A percentile compares a stretch with the other conserved stretches of the same genome.
phyloP scores from a whole-genome alignment of 805 yeast genomes.

The Hemisphaericaspora nanyangensis region DNA sequence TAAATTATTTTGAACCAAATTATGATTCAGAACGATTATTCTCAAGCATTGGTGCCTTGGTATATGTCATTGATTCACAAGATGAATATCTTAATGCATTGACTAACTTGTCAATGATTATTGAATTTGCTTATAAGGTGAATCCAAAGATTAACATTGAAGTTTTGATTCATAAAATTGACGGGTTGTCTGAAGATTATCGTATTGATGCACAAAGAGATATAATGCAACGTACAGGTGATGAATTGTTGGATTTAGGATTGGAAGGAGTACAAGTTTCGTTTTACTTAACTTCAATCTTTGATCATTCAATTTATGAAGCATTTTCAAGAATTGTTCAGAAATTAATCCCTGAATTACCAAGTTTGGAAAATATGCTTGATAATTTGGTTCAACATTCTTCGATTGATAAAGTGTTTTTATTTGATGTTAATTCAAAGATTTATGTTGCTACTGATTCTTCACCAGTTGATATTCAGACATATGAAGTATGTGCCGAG shows the following conservation, averaged over 20 bases:
- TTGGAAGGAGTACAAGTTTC: constrained; percentile 87
- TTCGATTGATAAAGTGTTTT: constrained; percentile 86
- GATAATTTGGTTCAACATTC: constrained; percentile 87
- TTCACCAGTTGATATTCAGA: constrained; percentile 90
- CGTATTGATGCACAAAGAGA: constrained; percentile 93
- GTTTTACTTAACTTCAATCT: constrained; percentile 88
- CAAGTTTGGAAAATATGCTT: constrained; percentile 81
- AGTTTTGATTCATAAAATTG: constrained; percentile 92
- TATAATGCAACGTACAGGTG: constrained; percentile 93
- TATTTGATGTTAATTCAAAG: constrained; percentile 89
- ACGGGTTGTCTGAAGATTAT: constrained; percentile 91
- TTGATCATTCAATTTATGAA: constrained; percentile 93
- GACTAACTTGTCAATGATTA: constrained; percentile 81
- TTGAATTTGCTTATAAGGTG: constrained; percentile 79
- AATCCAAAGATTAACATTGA: constrained; percentile 87
- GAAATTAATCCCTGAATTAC: constrained; percentile 82
- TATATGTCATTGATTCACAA: constrained; percentile 92
- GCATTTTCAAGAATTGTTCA: constrained; percentile 93
- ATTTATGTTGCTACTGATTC: constrained; percentile 96
- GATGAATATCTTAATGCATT: constrained; percentile 93
- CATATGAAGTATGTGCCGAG: constrained; percentile 95
- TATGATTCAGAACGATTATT: constrained; percentile 77
- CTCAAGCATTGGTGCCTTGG: constrained; percentile 80
- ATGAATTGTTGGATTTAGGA: constrained; percentile 85
- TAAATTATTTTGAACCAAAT: constrained; percentile 82